Percentiles rank a stretch among this genome's conserved stretches.
Evolutionary conservation across 768 basidiomycete genomes (phyloP).

Genomic region (Psilocybe sp.): DNA sequence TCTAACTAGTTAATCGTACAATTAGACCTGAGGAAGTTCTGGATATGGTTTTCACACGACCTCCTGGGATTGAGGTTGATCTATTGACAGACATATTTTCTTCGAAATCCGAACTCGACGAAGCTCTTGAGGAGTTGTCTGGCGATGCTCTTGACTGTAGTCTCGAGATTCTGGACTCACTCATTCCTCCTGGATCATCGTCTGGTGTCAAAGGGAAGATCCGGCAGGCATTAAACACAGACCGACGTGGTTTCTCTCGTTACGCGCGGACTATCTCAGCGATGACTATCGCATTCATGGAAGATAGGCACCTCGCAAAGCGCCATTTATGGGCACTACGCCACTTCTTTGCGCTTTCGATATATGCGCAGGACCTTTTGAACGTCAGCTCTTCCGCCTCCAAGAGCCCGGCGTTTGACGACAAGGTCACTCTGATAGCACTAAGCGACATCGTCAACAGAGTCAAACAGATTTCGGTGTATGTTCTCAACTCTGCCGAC

Average conservation of each 20-base stretch:
- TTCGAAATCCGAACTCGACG: constrained; percentile 39
- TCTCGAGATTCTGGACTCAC: constrained; percentile 57
- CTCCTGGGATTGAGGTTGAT: constrained; percentile 35
- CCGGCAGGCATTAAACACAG: constrained; percentile 20
- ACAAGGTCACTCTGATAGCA: constrained; percentile 27
- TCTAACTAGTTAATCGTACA: constrained; percentile 2
- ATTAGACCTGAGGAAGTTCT: constrained; percentile 48
- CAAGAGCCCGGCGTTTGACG: constrained; percentile 46
- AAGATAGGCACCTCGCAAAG: constrained; percentile 60
- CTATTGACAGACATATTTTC: constrained; percentile 54
- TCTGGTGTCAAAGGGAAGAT: constrained; percentile 11
- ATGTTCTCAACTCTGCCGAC: constrained; percentile 49
- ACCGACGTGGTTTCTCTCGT: constrained; percentile 52
- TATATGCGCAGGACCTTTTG: constrained; percentile 62
- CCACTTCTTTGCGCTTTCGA: constrained; percentile 61
- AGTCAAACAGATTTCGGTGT: constrained; percentile 55
- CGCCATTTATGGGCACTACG: constrained; percentile 64
- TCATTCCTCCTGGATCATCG: constrained; percentile 44
- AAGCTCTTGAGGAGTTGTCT: constrained; percentile 43
- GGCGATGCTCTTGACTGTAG: constrained; percentile 48
- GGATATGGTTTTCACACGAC: constrained; percentile 28
- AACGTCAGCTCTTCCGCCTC: constrained; percentile 43
- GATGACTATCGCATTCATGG: constrained; percentile 50
- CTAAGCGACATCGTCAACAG: constrained; percentile 41
- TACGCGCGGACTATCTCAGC: constrained; percentile 65